Evolutionary conservation across 805 yeast genomes (phyloP), one percentile per base, ranked within the genome.

Genomic region (Priceomyces carsonii): DNA sequence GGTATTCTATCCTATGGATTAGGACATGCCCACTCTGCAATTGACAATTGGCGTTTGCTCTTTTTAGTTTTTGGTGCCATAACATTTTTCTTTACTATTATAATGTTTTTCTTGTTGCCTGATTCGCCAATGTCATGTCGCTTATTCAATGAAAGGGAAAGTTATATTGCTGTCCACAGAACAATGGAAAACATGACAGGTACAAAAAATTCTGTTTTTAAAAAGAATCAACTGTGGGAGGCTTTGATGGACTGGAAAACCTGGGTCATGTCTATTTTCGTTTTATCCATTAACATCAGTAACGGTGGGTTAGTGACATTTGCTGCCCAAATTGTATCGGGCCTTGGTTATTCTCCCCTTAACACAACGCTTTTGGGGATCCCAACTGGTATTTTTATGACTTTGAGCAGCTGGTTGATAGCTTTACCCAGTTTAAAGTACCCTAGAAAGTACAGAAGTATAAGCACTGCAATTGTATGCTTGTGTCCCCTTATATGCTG

Each of bases 81-180:
- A 4, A 51, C 48, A 24, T 40, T 51, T 18, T 50, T 43, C 4
- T 50, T 51, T 49, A 38, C 47, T 2, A 16, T 45, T 3, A 30
- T 48, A 8, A 41, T 49, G 6, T 18, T 18, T 25, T 33, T 45
- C n/a, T 45, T 35, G 7, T 33, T 45, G 24, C 57, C 57, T 5
- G 54, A 49, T 27, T 45, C 57, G 26, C 65, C 65, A 9, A 50
- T 51, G 8, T 48, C 47, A 19, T 66, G 67, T n/a, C 47, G 51
- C 26, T 63, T 62, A 37, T 43, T 63, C 36, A 51, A 41, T 15
- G 63, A 59, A 26, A 55, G 57, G 12, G 69, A 65, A 40, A 61
- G 50, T 35, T 38, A 45, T 10, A 46, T 48, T 6, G 38, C 49
- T 31, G 39, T 54, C 3, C 26, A 39, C 42, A 38, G 44, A 36